Conservation (phyloP, 345 rosid genomes). For the Gossypium sturtianum region DNA sequence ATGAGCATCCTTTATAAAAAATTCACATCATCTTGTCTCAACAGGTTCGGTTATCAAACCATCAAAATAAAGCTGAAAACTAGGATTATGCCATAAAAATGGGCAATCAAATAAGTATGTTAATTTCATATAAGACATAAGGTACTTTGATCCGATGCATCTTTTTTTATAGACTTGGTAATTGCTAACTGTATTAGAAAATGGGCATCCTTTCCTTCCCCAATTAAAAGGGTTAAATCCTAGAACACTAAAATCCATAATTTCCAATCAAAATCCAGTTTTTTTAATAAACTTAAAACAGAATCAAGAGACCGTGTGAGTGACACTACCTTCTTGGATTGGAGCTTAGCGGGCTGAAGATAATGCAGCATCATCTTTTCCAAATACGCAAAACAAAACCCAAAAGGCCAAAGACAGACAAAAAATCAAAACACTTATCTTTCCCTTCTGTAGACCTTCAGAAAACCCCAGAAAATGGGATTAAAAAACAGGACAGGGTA, state of each 20-base stretch:
- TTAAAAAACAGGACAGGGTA: not conserved
- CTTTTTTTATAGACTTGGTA: not conserved
- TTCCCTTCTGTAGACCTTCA: not conserved
- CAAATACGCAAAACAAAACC: not conserved
- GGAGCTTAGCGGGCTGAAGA: conserved; percentile 36
- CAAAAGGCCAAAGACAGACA: not conserved
- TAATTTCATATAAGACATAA: not conserved
- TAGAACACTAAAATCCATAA: not conserved
- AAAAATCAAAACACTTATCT: not conserved
- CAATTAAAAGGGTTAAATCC: not conserved
- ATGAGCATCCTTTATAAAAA: not conserved
- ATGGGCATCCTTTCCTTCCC: not conserved
- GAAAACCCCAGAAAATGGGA: not conserved
- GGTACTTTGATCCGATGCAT: not conserved
- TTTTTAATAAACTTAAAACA: not conserved
- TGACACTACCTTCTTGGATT: conserved; percentile 35
- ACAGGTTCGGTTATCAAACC: not conserved
- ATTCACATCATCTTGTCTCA: not conserved
- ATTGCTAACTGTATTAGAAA: not conserved
- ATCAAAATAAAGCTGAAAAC: not conserved
- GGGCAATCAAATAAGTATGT: not conserved
- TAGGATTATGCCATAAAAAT: not conserved
- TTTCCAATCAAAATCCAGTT: not conserved
- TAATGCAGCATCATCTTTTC: conserved; percentile 48
- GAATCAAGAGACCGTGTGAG: not conserved